These are phyloP conservation scores for Puccinia polysora DNA, from an alignment of 1,284 basidiomycete species.

Conservation along the genomic window DNA sequence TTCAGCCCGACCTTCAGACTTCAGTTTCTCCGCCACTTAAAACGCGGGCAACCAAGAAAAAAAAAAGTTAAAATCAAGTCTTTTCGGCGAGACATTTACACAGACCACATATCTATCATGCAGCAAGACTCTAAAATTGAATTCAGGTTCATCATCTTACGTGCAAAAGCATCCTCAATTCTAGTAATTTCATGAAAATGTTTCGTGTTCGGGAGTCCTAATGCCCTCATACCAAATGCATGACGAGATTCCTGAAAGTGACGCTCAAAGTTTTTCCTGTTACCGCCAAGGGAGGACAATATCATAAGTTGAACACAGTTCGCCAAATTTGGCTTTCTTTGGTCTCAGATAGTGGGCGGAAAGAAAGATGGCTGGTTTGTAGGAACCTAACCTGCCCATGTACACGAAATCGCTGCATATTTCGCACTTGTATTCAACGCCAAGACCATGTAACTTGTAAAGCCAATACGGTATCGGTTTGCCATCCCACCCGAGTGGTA, in stretches of 20 bases:
- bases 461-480: conserved; percentile 99
- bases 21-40: conserved; percentile 90
- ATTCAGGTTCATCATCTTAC: no score
- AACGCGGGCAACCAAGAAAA: neutral
- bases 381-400: conserved; percentile 62
- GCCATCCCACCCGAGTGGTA: conserved; percentile 96
- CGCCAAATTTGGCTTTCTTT: conserved; percentile 29
- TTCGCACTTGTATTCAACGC: conserved; percentile 95
- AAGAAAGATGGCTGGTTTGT: neutral
- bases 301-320: conserved; percentile 41
- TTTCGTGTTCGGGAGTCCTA: conserved; percentile 94
- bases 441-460: conserved; percentile 94
- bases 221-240: conserved; percentile 94
- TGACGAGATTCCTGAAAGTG: conserved; percentile 93
- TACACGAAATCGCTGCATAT: conserved; percentile 70
- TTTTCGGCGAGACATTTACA: no score
- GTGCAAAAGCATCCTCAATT: conserved; percentile 88
- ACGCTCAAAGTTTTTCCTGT: conserved; percentile 84
- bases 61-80: conserved; percentile 11
- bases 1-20: conserved; percentile 84
- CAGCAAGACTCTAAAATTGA: no score
- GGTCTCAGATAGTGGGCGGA: neutral
- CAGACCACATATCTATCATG: conserved; percentile 88
- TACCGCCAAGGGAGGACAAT: neutral
- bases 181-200: conserved; percentile 98